Evolutionary conservation across 805 yeast species (phyloP).

Genomic region (Candida tammaniensis): DNA sequence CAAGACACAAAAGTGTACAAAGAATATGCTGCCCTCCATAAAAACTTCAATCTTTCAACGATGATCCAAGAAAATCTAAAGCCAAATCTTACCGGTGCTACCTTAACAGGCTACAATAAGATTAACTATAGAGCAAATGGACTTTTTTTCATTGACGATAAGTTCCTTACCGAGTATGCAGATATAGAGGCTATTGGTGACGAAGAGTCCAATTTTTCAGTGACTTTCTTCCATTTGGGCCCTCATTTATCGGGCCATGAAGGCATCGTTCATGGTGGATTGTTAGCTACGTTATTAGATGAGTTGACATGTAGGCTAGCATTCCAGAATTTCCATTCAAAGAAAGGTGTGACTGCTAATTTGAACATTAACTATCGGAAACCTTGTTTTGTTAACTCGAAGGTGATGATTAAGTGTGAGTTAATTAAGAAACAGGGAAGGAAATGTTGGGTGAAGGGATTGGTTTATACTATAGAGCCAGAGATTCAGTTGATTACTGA

Average conservation of each 20-base stretch:
- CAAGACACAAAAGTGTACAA: constrained; percentile 3
- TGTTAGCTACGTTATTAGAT: constrained; percentile 41
- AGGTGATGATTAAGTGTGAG: constrained; percentile 33
- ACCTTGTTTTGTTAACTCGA: constrained; percentile 33
- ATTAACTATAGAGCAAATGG: constrained; percentile 32
- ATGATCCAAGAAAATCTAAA: constrained; percentile 25
- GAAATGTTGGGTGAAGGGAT: constrained; percentile 39
- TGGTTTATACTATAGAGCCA: constrained; percentile 24
- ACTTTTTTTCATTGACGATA: constrained; percentile 32
- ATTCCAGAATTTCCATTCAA: constrained; percentile 37
- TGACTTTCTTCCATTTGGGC: constrained; percentile 41
- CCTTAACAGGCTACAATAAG: constrained; percentile 32
- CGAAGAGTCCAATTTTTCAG: constrained; percentile 25
- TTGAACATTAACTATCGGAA: constrained; percentile 38
- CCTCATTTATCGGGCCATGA: constrained; percentile 36
- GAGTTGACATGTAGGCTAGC: constrained; percentile 43
- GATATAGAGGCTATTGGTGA: constrained; percentile 19
- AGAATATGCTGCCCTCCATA: constrained; percentile 5
- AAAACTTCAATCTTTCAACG: constrained; percentile 11
- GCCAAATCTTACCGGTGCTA: constrained; percentile 36
- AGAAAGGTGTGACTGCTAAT: constrained; percentile 43
- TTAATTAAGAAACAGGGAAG: constrained; percentile 32
- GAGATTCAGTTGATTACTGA: constrained; percentile 25
- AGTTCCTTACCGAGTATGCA: constrained; percentile 21
- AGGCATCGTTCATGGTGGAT: constrained; percentile 43